These are phyloP conservation scores for Ophiosphaerella korrae DNA, from an alignment of 2,329 filamentous ascomycete species.

Conservation along the genomic window DNA sequence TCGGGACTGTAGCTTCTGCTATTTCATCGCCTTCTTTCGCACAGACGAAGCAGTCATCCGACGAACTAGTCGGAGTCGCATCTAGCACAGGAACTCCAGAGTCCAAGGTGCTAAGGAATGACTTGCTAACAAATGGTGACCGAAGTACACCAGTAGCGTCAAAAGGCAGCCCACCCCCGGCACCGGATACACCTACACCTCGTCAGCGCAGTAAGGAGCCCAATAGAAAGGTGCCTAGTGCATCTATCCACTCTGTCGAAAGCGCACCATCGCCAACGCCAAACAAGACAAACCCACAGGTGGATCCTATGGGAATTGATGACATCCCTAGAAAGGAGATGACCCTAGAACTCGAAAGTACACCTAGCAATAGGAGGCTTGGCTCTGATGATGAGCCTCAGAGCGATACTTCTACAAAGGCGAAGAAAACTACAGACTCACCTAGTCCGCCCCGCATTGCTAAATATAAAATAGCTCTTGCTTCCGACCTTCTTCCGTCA, in stretches of 20 bases:
- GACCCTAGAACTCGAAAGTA: neutral
- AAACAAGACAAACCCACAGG: neutral
- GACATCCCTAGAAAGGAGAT: slow-evolving; percentile 2
- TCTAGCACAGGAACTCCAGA: slow-evolving; percentile 34
- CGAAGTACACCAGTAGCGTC: slow-evolving; percentile 13
- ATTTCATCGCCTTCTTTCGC: slow-evolving; percentile 32
- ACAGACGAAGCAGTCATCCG: slow-evolving; percentile 42
- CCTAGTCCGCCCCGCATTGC: slow-evolving; percentile 29
- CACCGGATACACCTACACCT: slow-evolving; percentile 27
- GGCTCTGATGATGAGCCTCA: neutral
- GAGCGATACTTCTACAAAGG: slow-evolving; percentile 8
- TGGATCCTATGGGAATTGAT: slow-evolving; percentile 3
- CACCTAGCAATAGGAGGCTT: neutral
- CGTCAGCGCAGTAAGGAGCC: slow-evolving; percentile 21
- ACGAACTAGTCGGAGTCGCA: slow-evolving; percentile 38
- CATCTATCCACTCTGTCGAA: neutral
- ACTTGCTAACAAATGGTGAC: slow-evolving; percentile 21
- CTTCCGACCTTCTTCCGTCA: slow-evolving; percentile 32
- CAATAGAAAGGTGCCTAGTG: neutral
- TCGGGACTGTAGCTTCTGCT: slow-evolving; percentile 24
- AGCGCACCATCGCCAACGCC: neutral
- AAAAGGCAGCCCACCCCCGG: slow-evolving; percentile 16
- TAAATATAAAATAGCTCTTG: slow-evolving; percentile 42
- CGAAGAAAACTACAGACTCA: slow-evolving; percentile 1
- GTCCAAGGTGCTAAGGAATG: slow-evolving; percentile 5